Evolutionary conservation across 331 rosid genomes (phyloP).

Genomic region (Dryas integrifolia): DNA sequence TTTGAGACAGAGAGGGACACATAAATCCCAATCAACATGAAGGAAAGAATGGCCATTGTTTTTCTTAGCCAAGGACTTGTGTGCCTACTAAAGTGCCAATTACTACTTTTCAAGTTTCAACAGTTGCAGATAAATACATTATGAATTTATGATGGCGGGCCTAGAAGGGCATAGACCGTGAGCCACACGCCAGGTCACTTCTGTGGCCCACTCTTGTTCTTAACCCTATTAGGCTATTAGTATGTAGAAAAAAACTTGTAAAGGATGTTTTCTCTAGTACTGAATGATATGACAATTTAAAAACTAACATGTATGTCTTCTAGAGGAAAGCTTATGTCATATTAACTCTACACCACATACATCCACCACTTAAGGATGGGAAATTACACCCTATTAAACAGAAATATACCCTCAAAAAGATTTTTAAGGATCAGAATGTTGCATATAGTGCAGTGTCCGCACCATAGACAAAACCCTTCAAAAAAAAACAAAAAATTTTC

Average conservation of each 20-base stretch:
- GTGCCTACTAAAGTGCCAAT: not conserved
- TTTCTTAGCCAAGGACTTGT: not conserved
- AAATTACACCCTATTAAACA: no score
- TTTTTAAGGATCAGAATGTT: no score
- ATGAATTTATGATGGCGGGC: not conserved
- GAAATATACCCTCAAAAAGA: no score
- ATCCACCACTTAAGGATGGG: no score
- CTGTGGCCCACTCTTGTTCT: not conserved
- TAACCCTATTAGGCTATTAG: not conserved
- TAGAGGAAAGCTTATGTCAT: no score
- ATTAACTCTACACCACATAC: no score
- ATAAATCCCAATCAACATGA: constrained; percentile 4
- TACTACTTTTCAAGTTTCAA: not conserved
- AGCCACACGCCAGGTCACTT: not conserved
- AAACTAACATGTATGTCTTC: no score
- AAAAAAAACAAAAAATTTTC: no score
- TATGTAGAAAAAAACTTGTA: not conserved
- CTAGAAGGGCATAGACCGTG: not conserved
- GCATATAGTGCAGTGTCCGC: no score
- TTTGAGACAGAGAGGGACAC: constrained; percentile 8
- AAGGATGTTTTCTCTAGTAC: no score
- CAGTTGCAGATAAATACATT: not conserved
- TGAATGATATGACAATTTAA: no score
- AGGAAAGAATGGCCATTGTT: constrained; percentile 13
- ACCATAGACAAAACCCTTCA: no score